Base-by-base conservation (phyloP, 352 stramenopile genomes). In the Globisporangium nodosum region DNA sequence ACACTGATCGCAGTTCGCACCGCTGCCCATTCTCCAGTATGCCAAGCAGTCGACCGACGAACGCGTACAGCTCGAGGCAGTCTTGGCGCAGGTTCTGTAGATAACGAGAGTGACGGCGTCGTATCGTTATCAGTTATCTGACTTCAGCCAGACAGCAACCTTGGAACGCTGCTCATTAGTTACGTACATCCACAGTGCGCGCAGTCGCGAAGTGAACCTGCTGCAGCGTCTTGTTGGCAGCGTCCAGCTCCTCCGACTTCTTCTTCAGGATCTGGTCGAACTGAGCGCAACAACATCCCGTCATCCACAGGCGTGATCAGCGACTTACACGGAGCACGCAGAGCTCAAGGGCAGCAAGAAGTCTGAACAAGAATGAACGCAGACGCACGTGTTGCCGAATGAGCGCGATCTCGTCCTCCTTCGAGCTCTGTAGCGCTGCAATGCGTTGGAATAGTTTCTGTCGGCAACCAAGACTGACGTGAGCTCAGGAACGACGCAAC, bases 341-440 rank as follows among this genome's bases (percentile, higher is more conserved):
- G 7, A 21, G 0, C 16, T 40, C 2, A 18, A 5, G 40, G 27
- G 13, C 27, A 52, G 20, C 27, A 54, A 51, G 52, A 30, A 3
- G 24, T 27, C 27, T 18, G 3, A 31, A 9, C 39, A 63, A 11
- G 8, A 16, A 30, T 13, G 31, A 43, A 39, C 33, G 33, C 3
- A 0, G 13, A 18, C 56, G n/a, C 58, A 83, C 77, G 56, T 94
- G 84, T 31, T 81, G 70, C 12, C 77, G 79, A 48, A 94, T 81
- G 27, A 90, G 77, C 46, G 76, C 63, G 21, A 94, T 81, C 52
- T 94, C 79, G 50, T 69, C 72, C 46, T 88, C 71, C 60, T 94
- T 94, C 16, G 68, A 68, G 33, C 60, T 71, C 54, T 94, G 78
- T 24, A 94, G 49, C 5, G 63, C 61, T 16, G 64, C 65, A 5